These are phyloP conservation scores for Mycena sp. DNA, from an alignment of 1,284 basidiomycete species.

Conservation along the genomic window DNA sequence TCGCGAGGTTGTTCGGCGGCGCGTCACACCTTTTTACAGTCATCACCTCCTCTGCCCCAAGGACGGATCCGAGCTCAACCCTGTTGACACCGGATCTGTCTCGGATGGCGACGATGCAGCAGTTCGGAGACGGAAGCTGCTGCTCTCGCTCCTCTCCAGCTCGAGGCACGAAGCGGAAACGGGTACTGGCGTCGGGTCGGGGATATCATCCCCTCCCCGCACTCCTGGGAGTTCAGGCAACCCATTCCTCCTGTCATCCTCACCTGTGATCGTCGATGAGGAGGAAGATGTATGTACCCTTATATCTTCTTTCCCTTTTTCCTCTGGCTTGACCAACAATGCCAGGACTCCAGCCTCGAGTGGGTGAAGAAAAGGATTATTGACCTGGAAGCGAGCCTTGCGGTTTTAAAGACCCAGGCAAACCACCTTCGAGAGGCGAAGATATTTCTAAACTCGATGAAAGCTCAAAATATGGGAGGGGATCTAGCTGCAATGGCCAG, in stretches of 20 bases:
- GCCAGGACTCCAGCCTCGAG: neutral
- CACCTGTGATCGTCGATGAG: neutral
- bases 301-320: neutral
- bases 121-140: too few species aligned
- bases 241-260: neutral
- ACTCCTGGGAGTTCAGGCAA: neutral
- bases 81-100: too few species aligned
- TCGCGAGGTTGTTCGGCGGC: slow-evolving; percentile 10
- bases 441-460: slow-evolving; percentile 1
- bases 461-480: neutral
- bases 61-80: too few species aligned
- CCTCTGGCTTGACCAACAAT: neutral
- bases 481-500: neutral
- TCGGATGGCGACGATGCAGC: too few species aligned
- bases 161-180: too few species aligned
- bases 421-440: neutral
- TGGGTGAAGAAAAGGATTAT: neutral
- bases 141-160: too few species aligned
- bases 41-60: too few species aligned
- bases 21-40: slow-evolving; percentile 10
- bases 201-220: neutral
- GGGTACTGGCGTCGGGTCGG: neutral
- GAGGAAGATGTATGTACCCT: too few species aligned
- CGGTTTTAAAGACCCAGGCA: too few species aligned
- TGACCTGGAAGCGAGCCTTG: neutral